phyloP scores from a whole-genome alignment of 148 eudicot species.

The Chenopodium suecicum region DNA sequence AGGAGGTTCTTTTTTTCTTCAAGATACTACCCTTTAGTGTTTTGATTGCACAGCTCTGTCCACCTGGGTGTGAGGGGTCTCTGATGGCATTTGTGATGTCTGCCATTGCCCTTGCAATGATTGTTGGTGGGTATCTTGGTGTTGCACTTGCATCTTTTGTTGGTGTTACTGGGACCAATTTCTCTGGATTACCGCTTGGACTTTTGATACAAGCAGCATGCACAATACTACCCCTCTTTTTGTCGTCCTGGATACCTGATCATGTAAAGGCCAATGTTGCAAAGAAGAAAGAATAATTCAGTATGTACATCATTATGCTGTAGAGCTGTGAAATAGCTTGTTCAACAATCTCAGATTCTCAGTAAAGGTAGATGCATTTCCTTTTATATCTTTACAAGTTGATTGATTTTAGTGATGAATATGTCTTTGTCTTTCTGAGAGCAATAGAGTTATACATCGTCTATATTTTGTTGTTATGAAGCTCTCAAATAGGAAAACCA shows the following conservation, averaged over 20 bases:
- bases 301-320: background rate
- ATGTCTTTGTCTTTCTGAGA: too few species aligned
- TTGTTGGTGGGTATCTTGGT: conserved; percentile 82
- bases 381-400: background rate
- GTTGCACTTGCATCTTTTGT: conserved; percentile 73
- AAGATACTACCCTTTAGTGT: conserved; percentile 80
- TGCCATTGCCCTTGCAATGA: conserved; percentile 71
- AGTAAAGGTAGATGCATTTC: conserved; percentile 18
- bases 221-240: conserved; percentile 64
- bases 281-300: conserved; percentile 46
- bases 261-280: conserved; percentile 27
- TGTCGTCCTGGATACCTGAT: conserved; percentile 67
- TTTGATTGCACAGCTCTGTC: conserved; percentile 80
- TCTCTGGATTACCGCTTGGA: conserved; percentile 58
- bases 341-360: conserved; percentile 15
- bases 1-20: conserved; percentile 66
- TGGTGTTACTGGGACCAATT: conserved; percentile 60
- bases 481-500: background rate
- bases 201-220: conserved; percentile 71
- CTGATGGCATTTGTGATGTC: conserved; percentile 93
- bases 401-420: too few species aligned
- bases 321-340: background rate
- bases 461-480: background rate
- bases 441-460: background rate
- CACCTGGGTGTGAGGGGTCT: conserved; percentile 89